phyloP scores from a whole-genome alignment of 306 rosid species.

The Trifolium repens region DNA sequence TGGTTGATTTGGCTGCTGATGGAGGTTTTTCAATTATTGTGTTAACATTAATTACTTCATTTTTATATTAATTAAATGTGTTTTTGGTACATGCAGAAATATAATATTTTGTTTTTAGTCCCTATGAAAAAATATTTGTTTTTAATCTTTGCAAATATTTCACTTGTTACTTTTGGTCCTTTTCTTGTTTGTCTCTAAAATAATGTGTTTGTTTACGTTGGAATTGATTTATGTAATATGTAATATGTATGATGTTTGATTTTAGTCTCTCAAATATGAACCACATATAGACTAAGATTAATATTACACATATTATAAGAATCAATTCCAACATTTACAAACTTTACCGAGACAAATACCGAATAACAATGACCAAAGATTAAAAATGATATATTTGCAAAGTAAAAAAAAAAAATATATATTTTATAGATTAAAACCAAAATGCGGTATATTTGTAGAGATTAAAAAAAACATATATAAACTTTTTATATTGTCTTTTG shows the following conservation, averaged over 20 bases:
- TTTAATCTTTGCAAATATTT: background rate
- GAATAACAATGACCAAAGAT: background rate
- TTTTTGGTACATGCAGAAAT: background rate
- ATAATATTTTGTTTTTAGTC: background rate
- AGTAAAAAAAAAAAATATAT: background rate
- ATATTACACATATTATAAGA: background rate
- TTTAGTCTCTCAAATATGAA: background rate
- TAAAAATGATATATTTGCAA: background rate
- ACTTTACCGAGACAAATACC: background rate
- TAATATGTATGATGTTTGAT: background rate
- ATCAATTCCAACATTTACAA: background rate
- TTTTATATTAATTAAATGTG: background rate
- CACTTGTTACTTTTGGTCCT: background rate
- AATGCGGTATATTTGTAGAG: background rate
- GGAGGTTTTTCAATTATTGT: constrained; percentile 1
- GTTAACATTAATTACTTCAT: background rate
- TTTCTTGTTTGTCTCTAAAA: background rate
- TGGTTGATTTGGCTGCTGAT: constrained; percentile 33
- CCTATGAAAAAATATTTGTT: background rate
- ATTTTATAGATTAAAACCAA: background rate
- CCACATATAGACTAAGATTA: background rate
- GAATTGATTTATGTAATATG: background rate
- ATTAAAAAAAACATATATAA: background rate
- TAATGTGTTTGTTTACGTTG: background rate
- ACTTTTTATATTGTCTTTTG: background rate